Evolutionary conservation across 345 rosid genomes (phyloP).

Genomic region (Mallotus nudiflorus): DNA sequence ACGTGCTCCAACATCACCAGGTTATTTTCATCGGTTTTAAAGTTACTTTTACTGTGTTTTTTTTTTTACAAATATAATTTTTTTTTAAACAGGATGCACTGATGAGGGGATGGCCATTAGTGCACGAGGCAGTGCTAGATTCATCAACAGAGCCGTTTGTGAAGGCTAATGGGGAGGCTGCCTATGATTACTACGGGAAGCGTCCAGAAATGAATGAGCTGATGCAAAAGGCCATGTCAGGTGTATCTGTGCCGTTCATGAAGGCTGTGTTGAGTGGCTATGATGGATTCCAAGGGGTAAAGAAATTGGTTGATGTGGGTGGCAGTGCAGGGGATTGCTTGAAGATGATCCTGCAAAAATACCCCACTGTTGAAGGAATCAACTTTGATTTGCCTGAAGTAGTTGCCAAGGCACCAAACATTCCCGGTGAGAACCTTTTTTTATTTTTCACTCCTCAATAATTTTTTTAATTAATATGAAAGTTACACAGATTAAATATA

Average conservation of each 20-base stretch:
- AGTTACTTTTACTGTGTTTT: no score
- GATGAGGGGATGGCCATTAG: conserved; percentile 74
- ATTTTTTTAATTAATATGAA: no score
- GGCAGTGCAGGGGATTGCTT: conserved; percentile 96
- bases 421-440: conserved; percentile 64
- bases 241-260: conserved; percentile 89
- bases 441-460: no score
- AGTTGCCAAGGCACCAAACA: conserved; percentile 66
- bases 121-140: conserved; percentile 74
- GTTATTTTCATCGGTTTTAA: no score
- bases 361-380: conserved; percentile 56
- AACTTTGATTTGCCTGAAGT: conserved; percentile 92
- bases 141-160: conserved; percentile 70
- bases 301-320: conserved; percentile 77
- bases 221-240: conserved; percentile 93
- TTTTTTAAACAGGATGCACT: conserved; percentile 57
- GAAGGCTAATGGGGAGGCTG: conserved; percentile 67
- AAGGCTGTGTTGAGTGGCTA: conserved; percentile 62
- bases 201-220: conserved; percentile 74
- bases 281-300: conserved; percentile 59
- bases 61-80: no score
- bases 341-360: conserved; percentile 62
- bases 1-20: conserved; percentile 96
- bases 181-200: conserved; percentile 73
- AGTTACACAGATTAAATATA: no score